Percentiles rank a stretch among this genome's conserved stretches.
These are phyloP conservation scores for Phytophthora megakarya DNA, from an alignment of 352 stramenopile species.

Conservation along the genomic window DNA sequence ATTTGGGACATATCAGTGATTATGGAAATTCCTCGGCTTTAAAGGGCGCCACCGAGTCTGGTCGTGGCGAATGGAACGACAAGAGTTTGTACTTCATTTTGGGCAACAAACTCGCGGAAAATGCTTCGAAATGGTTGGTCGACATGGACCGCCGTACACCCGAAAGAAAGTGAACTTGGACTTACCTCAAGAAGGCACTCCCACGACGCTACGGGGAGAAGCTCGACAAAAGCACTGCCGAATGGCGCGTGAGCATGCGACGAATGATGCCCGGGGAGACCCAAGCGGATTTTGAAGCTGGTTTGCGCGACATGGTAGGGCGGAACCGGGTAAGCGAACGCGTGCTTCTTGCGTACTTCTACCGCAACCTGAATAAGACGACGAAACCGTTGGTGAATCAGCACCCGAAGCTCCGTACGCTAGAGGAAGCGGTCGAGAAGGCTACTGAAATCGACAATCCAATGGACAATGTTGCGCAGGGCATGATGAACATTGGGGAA, in stretches of 20 bases:
- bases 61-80: neutral
- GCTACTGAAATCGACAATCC: slow-evolving; percentile 1
- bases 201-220: slow-evolving; percentile 1
- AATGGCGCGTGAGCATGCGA: slow-evolving; percentile 4
- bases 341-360: slow-evolving; percentile 8
- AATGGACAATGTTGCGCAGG: neutral
- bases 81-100: slow-evolving; percentile 1
- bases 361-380: neutral
- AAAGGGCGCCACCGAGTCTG: neutral
- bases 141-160: no score
- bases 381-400: neutral
- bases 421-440: neutral
- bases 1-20: no score
- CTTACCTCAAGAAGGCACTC: slow-evolving; percentile 5
- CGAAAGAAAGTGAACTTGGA: no score
- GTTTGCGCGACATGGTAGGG: neutral
- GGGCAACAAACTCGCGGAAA: neutral
- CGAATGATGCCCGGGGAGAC: neutral
- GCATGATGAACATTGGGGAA: slow-evolving; percentile 4
- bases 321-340: neutral
- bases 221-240: neutral
- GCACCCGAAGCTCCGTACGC: neutral
- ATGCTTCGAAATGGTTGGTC: neutral
- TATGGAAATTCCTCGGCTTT: no score
- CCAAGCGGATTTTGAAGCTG: slow-evolving; percentile 1